phyloP scores from a whole-genome alignment of 2,329 filamentous ascomycete species.

The Leptographium lundbergii region DNA sequence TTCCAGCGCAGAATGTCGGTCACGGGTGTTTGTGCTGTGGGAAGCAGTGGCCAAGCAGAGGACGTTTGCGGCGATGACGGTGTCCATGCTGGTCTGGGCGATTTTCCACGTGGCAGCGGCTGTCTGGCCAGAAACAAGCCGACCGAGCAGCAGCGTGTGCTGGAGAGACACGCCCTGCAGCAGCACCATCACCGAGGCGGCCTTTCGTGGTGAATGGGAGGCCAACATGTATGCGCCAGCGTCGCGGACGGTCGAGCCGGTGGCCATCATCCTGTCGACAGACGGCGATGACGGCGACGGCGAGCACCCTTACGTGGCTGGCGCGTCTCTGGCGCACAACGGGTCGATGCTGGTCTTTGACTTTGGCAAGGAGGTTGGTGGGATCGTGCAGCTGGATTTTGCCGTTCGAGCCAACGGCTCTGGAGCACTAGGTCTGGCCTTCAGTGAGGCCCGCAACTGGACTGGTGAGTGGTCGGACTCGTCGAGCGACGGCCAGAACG shows the following conservation, averaged over 20 bases:
- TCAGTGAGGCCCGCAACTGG: slow-evolving; percentile 34
- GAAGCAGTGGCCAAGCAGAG: not conserved
- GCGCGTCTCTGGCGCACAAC: slow-evolving; percentile 23
- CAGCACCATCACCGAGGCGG: slow-evolving; percentile 30
- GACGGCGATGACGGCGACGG: not conserved
- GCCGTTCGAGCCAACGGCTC: slow-evolving; percentile 4
- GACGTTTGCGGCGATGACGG: not conserved
- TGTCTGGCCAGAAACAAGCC: not conserved
- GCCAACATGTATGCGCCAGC: slow-evolving; percentile 41
- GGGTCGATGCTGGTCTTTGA: slow-evolving; percentile 43
- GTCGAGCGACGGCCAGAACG: slow-evolving; percentile 31
- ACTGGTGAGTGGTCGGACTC: slow-evolving; percentile 32
- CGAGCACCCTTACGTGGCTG: not conserved
- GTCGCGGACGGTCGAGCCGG: slow-evolving; percentile 35
- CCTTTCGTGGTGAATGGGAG: slow-evolving; percentile 47
- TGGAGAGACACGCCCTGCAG: slow-evolving; percentile 42
- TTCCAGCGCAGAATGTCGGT: not conserved
- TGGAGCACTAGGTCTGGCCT: slow-evolving; percentile 30
- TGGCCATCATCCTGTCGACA: slow-evolving; percentile 24
- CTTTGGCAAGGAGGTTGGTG: slow-evolving; percentile 46
- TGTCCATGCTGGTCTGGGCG: not conserved
- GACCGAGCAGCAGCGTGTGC: slow-evolving; percentile 20
- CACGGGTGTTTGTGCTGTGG: not conserved
- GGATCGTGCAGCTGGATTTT: slow-evolving; percentile 39
- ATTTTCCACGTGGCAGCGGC: not conserved